Percentiles rank a stretch among this genome's conserved stretches.
These are phyloP conservation scores for Pisolithus marmoratus DNA, from an alignment of 768 basidiomycete species.

Conservation along the genomic window DNA sequence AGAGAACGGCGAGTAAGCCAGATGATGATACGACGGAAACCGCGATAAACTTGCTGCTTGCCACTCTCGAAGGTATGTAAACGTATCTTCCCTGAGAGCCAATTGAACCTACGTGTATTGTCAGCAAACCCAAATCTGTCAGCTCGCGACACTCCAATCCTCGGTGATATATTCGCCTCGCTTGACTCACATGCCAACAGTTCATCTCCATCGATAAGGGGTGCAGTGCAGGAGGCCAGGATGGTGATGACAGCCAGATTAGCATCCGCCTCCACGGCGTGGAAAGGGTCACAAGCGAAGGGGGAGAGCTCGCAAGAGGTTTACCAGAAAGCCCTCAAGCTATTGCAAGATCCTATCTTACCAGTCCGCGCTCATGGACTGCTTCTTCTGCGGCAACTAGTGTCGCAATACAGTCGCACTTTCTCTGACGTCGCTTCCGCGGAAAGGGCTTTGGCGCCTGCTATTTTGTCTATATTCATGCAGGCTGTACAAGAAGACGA, in stretches of 20 bases:
- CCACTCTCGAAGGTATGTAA: conserved; percentile 77
- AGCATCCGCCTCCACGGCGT: conserved; percentile 48
- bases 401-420: conserved; percentile 32
- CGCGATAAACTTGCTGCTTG: conserved; percentile 72
- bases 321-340: conserved; percentile 83
- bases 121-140: conserved; percentile 54
- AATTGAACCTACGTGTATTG: not conserved
- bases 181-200: conserved; percentile 52
- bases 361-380: conserved; percentile 94
- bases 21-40: conserved; percentile 72
- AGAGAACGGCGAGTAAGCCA: conserved; percentile 32
- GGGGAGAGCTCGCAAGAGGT: conserved; percentile 44
- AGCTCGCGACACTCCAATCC: conserved; percentile 51
- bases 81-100: not conserved
- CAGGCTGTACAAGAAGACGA: conserved; percentile 86
- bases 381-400: conserved; percentile 72
- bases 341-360: conserved; percentile 86
- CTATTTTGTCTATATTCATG: conserved; percentile 82
- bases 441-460: conserved; percentile 67
- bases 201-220: conserved; percentile 43
- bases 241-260: conserved; percentile 81
- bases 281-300: conserved; percentile 11
- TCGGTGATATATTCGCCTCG: conserved; percentile 65
- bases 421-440: conserved; percentile 12
- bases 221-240: conserved; percentile 69